Conservation (phyloP, 352 stramenopile species). For the Pythium guiyangense region DNA sequence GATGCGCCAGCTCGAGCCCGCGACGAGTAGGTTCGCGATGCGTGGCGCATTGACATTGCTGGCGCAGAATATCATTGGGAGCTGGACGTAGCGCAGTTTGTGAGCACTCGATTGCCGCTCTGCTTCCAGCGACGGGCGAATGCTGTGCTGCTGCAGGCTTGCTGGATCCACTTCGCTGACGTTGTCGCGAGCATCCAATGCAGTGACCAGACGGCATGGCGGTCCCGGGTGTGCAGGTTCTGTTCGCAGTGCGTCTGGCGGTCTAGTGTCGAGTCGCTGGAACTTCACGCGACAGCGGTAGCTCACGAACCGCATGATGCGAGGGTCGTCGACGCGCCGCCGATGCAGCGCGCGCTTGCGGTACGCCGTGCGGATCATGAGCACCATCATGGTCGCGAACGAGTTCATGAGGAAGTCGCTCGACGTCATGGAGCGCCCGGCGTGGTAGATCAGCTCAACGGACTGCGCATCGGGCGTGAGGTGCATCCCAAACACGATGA, state of each 20-base stretch:
- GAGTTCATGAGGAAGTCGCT: conserved; percentile 21
- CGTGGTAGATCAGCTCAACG: conserved; percentile 6
- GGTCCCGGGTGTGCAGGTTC: neutral
- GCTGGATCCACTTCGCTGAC: no score
- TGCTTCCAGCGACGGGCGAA: no score
- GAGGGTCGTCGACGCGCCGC: conserved; percentile 13
- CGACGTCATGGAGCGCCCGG: conserved; percentile 4
- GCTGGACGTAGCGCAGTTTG: no score
- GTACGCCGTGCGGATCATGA: conserved; percentile 25
- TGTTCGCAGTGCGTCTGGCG: neutral
- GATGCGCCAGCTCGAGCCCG: conserved; percentile 21
- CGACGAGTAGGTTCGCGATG: conserved; percentile 11
- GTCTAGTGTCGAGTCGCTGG: neutral
- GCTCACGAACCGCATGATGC: conserved; percentile 8
- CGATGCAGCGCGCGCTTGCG: conserved; percentile 14
- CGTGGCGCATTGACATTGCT: no score
- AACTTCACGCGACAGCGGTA: neutral
- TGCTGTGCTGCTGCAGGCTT: no score
- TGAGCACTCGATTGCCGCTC: no score
- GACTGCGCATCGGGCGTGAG: conserved; percentile 1
- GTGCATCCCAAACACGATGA: conserved; percentile 4
- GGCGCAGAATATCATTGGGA: no score
- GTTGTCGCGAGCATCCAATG: no score
- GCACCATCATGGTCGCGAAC: conserved; percentile 21
- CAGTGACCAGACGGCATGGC: conserved; percentile 1